These are phyloP conservation scores for Vigna reflexopilosa DNA, from an alignment of 306 rosid species.

Conservation along the genomic window DNA sequence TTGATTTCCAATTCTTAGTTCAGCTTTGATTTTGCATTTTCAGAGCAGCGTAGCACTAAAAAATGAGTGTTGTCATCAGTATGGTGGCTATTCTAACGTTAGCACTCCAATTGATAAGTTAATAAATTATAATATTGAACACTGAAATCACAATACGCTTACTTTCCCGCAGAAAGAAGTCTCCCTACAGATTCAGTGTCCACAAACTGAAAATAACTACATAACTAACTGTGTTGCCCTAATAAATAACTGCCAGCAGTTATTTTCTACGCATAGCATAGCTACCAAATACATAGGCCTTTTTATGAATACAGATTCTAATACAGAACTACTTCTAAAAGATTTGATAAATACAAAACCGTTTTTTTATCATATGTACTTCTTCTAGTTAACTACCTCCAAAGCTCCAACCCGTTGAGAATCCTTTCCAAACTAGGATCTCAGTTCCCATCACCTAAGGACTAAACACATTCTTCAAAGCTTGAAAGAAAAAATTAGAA, in stretches of 20 bases:
- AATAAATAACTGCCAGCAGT: background rate
- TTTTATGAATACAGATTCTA: background rate
- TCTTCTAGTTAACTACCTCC: background rate
- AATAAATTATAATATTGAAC: background rate
- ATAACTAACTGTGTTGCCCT: background rate
- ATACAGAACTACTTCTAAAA: background rate
- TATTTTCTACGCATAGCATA: background rate
- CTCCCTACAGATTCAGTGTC: background rate
- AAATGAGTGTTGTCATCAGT: background rate
- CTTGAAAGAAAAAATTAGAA: slow-evolving; percentile 13
- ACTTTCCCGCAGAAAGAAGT: background rate
- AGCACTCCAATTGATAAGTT: background rate
- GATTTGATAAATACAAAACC: background rate
- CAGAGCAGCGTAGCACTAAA: slow-evolving; percentile 1
- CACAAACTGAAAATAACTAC: background rate
- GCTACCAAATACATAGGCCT: background rate
- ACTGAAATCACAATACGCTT: background rate
- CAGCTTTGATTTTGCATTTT: slow-evolving; percentile 8
- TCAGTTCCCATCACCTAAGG: background rate
- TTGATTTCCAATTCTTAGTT: slow-evolving; percentile 17
- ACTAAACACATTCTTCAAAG: slow-evolving; percentile 7
- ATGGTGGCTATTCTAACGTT: slow-evolving; percentile 7
- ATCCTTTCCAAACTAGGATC: background rate
- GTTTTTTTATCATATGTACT: background rate
- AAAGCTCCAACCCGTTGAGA: background rate